phyloP scores from a whole-genome alignment of 805 yeast species.

The Lipomyces orientalis region DNA sequence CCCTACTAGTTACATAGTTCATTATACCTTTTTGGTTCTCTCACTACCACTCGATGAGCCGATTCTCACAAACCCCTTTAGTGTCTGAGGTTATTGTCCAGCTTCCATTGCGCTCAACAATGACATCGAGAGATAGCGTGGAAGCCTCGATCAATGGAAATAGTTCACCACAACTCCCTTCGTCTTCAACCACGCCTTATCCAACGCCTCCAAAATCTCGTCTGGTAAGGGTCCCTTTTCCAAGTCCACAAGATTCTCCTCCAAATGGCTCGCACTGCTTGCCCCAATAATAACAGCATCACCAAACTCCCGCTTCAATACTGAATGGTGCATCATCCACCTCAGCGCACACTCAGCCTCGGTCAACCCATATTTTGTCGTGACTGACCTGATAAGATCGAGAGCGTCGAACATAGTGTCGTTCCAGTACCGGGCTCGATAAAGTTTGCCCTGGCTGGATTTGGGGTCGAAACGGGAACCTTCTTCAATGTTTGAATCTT shows the following conservation, averaged over 20 bases:
- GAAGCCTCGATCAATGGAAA: not conserved
- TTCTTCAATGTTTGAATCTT: not conserved
- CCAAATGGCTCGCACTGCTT: conserved; percentile 2
- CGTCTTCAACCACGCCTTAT: conserved; percentile 38
- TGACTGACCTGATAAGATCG: not conserved
- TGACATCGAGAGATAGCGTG: too few relatives aligned
- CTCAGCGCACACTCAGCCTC: conserved; percentile 8
- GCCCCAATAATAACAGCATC: conserved; percentile 6
- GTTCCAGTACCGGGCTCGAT: conserved; percentile 12
- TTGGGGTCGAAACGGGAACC: conserved; percentile 14
- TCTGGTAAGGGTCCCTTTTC: conserved; percentile 39
- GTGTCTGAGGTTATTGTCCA: too few relatives aligned
- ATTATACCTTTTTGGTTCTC: too few relatives aligned
- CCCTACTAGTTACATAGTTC: too few relatives aligned
- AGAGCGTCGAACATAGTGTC: conserved; percentile 3
- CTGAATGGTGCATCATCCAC: conserved; percentile 6
- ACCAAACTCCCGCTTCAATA: conserved; percentile 1
- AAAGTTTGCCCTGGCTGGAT: not conserved
- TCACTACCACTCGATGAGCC: too few relatives aligned
- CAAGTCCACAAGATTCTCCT: conserved; percentile 16
- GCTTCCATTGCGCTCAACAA: too few relatives aligned
- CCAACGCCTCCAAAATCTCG: conserved; percentile 35
- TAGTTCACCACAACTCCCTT: conserved; percentile 26
- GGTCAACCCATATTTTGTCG: not conserved
- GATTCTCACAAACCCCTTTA: too few relatives aligned